Percentiles rank a stretch among this genome's conserved stretches.
Evolutionary conservation across 1,139 yeast genomes (phyloP).

Genomic region (Lodderomyces pseudojiufengensis): DNA sequence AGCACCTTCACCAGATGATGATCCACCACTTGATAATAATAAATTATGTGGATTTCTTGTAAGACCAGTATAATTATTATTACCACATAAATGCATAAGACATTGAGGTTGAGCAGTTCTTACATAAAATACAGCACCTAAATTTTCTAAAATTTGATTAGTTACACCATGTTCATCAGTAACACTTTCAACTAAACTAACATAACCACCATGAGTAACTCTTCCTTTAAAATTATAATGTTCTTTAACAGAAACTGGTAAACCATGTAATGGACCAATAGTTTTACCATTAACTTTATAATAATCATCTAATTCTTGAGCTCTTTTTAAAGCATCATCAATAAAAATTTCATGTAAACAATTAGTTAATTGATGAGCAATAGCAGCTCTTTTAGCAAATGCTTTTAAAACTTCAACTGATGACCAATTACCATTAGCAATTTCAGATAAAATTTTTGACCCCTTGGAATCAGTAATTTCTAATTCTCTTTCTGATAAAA

Average conservation of each 20-base stretch:
- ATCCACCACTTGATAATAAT: conserved; percentile 51
- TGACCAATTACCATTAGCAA: conserved; percentile 32
- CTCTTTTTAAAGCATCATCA: conserved; percentile 36
- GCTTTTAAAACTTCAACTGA: conserved; percentile 49
- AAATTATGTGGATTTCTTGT: conserved; percentile 39
- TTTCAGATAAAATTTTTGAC: conserved; percentile 28
- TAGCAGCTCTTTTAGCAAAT: conserved; percentile 47
- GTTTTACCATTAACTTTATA: conserved; percentile 51
- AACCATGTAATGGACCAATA: conserved; percentile 73
- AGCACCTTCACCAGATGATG: conserved; percentile 78
- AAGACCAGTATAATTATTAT: conserved; percentile 38
- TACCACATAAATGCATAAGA: conserved; percentile 45
- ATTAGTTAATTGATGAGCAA: conserved; percentile 35
- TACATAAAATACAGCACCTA: conserved; percentile 65
- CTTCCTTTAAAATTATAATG: conserved; percentile 58
- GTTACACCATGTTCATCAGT: conserved; percentile 50
- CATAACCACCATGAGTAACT: conserved; percentile 63
- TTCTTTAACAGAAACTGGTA: conserved; percentile 73
- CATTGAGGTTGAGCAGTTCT: conserved; percentile 48
- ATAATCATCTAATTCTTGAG: conserved; percentile 35
- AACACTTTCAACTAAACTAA: conserved; percentile 48
- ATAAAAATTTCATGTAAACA: conserved; percentile 33
- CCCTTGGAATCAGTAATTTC: conserved; percentile 47
- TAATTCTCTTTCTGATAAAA: conserved; percentile 43
- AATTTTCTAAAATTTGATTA: conserved; percentile 47